Base-by-base conservation (phyloP, 1,139 yeast genomes). In the Yamadazyma atlantica region DNA sequence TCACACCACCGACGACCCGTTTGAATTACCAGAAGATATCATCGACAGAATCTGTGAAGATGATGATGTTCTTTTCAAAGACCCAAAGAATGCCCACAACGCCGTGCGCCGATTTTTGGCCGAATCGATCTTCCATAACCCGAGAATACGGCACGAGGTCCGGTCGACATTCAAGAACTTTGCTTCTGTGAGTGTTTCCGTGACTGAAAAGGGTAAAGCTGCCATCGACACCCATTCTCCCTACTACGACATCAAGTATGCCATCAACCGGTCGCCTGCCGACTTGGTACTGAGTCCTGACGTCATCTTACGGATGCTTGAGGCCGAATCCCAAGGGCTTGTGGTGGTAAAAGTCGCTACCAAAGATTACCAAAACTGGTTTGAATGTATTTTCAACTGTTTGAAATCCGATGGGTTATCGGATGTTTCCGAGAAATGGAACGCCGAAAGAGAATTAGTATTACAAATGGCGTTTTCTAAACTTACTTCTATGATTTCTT, bases 191-290 rank as follows among this genome's bases (percentile, higher is more conserved):
- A 84, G 85, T 56, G 83, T 90, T 16, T 76, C 79, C 12, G 65
- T 90, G 29, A 90, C 97, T 0, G 95, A 89, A 46, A 89, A 87
- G 62, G 99, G 99, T 44, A 79, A 79, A 51, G 70, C 79, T 34
- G 80, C 84, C 46, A 92, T 92, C 45, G 95, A 85, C 49, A 81
- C 78, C 40, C 82, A 82, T 45, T 83, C 92, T 45, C 85, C 92
- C 1, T 90, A 82, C 53, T 88, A 85, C 43, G 96, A 88, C 54
- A 83, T 94, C 64, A 94, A 92, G 58, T 94, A 92, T 60, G 95
- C 96, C 13, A 76, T 80, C 39, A 85, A 88, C 60, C 76, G 94
- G 53, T 73, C 87, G 1, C 83, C 92, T 9, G 75, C 75, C 9
- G 92, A 89, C 42, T 76, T 94, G 51, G 76, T 79, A 3, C 71